Evolutionary conservation across 2,329 filamentous ascomycete species (phyloP).

Genomic region (Karstenula rhodostoma): DNA sequence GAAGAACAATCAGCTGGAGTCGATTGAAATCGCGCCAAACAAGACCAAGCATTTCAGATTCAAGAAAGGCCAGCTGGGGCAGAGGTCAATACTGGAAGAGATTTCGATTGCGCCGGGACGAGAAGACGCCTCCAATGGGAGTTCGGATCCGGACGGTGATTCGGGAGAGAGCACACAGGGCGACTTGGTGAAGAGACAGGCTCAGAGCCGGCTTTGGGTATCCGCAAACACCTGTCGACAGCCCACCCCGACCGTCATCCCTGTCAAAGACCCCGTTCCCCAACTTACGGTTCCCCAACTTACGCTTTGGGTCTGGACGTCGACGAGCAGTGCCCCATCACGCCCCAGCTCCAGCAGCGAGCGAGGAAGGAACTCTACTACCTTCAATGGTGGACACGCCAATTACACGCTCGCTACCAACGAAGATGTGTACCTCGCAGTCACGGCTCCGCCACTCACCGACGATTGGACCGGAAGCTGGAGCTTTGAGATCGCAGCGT

Average conservation of each 20-base stretch:
- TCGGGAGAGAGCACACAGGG: constrained; percentile 21
- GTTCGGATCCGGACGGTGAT: neutral
- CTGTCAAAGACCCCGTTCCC: constrained; percentile 58
- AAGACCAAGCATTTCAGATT: constrained; percentile 71
- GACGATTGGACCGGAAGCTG: constrained; percentile 69
- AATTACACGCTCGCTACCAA: constrained; percentile 69
- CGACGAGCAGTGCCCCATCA: constrained; percentile 68
- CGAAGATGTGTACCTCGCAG: constrained; percentile 76
- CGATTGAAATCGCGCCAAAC: constrained; percentile 69
- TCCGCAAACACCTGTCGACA: constrained; percentile 88
- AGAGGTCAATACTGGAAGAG: constrained; percentile 32
- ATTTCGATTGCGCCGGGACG: constrained; percentile 30
- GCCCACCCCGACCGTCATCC: constrained; percentile 65
- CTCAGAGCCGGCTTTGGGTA: constrained; percentile 69
- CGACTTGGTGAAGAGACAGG: constrained; percentile 34
- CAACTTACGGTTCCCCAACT: constrained; percentile 83
- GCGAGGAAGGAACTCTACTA: constrained; percentile 51
- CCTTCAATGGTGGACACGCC: constrained; percentile 74
- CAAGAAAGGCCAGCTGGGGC: constrained; percentile 60
- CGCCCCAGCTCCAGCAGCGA: constrained; percentile 65
- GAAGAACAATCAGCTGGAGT: constrained; percentile 70
- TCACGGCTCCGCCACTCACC: constrained; percentile 74
- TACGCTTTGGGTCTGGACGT: constrained; percentile 77
- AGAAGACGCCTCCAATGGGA: constrained; percentile 22
- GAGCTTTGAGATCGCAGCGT: constrained; percentile 83